Percentiles rank a stretch among this genome's conserved stretches.
phyloP scores from a whole-genome alignment of 345 rosid species.

The Hibiscus syriacus region DNA sequence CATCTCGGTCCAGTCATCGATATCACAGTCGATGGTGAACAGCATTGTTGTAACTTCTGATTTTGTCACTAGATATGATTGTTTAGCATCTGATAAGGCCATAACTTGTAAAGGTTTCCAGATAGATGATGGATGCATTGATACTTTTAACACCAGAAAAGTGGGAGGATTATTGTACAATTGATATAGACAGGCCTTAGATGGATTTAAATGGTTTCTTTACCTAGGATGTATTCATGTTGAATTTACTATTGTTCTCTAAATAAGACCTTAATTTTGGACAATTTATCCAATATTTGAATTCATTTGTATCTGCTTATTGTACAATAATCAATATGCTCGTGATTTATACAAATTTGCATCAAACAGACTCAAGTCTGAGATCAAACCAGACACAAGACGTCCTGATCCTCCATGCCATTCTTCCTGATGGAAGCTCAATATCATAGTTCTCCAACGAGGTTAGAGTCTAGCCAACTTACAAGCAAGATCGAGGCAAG shows the following conservation, averaged over 20 bases:
- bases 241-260: too few relatives aligned
- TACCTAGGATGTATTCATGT: neutral
- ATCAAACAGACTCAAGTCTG: neutral
- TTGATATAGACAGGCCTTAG: neutral
- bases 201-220: neutral
- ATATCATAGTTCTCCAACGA: neutral
- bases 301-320: neutral
- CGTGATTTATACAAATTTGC: too few relatives aligned
- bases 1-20: neutral
- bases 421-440: neutral
- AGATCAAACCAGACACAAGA: neutral
- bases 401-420: neutral
- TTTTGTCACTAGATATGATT: neutral
- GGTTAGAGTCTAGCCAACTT: neutral
- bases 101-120: neutral
- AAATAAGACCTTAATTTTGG: neutral
- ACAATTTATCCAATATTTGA: neutral
- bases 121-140: neutral
- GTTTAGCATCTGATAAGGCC: neutral
- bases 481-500: neutral
- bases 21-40: neutral
- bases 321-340: too few relatives aligned
- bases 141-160: neutral
- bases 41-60: neutral
- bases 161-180: neutral